These are phyloP conservation scores for Heritiera littoralis DNA, from an alignment of 345 rosid species.

Conservation along the genomic window DNA sequence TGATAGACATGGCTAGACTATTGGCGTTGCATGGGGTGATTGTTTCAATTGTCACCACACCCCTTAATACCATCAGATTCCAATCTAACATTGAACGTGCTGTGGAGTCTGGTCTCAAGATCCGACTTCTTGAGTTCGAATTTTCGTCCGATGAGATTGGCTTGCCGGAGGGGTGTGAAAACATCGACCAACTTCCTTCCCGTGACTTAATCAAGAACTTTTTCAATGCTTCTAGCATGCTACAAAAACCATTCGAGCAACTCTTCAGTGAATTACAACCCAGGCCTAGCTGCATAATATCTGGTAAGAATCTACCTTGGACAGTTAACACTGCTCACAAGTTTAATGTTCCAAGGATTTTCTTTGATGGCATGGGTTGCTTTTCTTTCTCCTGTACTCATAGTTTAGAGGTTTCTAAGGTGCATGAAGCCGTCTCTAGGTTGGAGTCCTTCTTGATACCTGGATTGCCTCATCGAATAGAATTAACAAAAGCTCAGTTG, in stretches of 20 bases:
- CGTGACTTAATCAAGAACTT: conserved; percentile 32
- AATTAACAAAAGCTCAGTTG: conserved; percentile 32
- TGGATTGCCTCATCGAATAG: conserved; percentile 30
- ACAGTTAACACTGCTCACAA: conserved; percentile 34
- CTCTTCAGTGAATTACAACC: conserved; percentile 30
- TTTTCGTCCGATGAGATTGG: conserved; percentile 42
- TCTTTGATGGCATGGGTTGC: conserved; percentile 47
- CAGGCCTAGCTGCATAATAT: conserved; percentile 41
- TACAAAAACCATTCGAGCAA: conserved; percentile 37
- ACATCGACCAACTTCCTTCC: conserved; percentile 44
- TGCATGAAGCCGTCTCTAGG: conserved; percentile 21
- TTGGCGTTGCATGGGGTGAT: conserved; percentile 40
- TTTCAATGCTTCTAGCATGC: conserved; percentile 28
- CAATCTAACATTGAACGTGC: conserved; percentile 26
- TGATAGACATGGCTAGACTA: conserved; percentile 46
- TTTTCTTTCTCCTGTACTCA: conserved; percentile 30
- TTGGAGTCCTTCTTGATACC: conserved; percentile 34
- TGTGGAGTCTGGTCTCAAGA: conserved; percentile 23
- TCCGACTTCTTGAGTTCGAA: conserved; percentile 32
- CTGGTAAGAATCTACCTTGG: conserved; percentile 45
- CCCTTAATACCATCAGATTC: conserved; percentile 33
- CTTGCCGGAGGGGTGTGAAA: conserved; percentile 45
- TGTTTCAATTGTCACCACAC: conserved; percentile 45
- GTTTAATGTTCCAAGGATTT: conserved; percentile 38
- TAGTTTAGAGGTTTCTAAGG: conserved; percentile 20